phyloP scores from a whole-genome alignment of 768 basidiomycete species.

The Suillus spraguei region DNA sequence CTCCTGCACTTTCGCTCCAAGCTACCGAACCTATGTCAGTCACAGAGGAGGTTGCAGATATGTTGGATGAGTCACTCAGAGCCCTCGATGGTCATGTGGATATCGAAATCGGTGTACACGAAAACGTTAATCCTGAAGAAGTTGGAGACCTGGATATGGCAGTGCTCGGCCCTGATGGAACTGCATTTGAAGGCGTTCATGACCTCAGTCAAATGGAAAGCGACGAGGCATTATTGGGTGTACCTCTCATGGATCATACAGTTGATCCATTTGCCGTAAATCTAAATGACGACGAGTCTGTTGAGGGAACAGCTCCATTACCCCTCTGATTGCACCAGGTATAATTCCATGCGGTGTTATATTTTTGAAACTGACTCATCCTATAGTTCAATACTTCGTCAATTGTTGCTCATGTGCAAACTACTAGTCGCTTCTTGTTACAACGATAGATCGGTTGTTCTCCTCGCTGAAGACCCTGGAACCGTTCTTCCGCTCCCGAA shows the following conservation, averaged over 20 bases:
- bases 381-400: neutral
- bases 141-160: conserved; percentile 64
- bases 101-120: conserved; percentile 42
- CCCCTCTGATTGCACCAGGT: neutral
- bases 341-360: neutral
- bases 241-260: conserved; percentile 57
- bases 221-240: conserved; percentile 58
- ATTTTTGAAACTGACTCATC: neutral
- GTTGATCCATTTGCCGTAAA: conserved; percentile 58
- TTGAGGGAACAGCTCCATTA: neutral
- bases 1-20: conserved; percentile 59
- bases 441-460: neutral
- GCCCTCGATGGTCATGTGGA: conserved; percentile 50
- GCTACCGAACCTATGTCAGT: conserved; percentile 47
- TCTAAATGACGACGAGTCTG: neutral
- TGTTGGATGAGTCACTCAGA: conserved; percentile 58
- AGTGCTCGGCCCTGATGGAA: conserved; percentile 64
- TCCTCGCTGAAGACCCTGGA: neutral
- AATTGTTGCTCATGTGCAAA: neutral
- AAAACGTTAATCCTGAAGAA: conserved; percentile 29
- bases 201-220: conserved; percentile 60
- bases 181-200: conserved; percentile 53
- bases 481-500: neutral
- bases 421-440: neutral
- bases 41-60: conserved; percentile 41